These are phyloP conservation scores for Aspergillus novoparasiticus DNA, from an alignment of 2,329 filamentous ascomycete genomes.

Conservation along the genomic window DNA sequence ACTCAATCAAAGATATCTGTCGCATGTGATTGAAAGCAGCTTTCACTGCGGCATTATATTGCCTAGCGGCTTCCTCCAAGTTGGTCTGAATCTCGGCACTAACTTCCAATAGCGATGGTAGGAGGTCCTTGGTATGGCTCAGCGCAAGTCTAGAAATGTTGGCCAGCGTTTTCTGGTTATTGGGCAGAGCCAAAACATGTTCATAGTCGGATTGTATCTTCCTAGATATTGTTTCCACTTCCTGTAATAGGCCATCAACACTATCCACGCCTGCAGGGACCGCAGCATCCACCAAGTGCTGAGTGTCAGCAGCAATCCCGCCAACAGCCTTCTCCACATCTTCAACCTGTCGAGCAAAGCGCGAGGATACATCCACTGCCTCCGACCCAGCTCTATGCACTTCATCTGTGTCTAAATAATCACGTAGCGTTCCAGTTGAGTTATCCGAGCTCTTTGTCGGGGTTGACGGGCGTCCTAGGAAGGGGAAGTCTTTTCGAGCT, in stretches of 20 bases:
- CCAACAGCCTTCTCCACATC: conserved; percentile 64
- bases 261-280: conserved; percentile 63
- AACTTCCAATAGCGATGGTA: conserved; percentile 62
- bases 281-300: conserved; percentile 39
- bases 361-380: conserved; percentile 59
- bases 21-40: conserved; percentile 76
- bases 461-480: conserved; percentile 43
- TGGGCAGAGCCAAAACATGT: conserved; percentile 69
- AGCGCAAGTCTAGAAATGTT: conserved; percentile 67
- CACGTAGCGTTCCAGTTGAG: conserved; percentile 64
- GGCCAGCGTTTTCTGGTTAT: conserved; percentile 65
- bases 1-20: conserved; percentile 77
- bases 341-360: conserved; percentile 62
- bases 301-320: conserved; percentile 61
- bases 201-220: conserved; percentile 88
- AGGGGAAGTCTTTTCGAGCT: conserved; percentile 47
- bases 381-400: conserved; percentile 72
- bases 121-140: conserved; percentile 63
- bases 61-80: conserved; percentile 56
- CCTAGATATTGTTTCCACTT: conserved; percentile 81
- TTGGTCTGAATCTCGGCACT: conserved; percentile 57
- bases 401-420: conserved; percentile 74
- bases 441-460: conserved; percentile 47
- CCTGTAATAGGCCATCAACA: conserved; percentile 70
- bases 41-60: conserved; percentile 68